These are phyloP conservation scores for Neopestalotiopsis rosae DNA, from an alignment of 2,329 filamentous ascomycete species.

Conservation along the genomic window DNA sequence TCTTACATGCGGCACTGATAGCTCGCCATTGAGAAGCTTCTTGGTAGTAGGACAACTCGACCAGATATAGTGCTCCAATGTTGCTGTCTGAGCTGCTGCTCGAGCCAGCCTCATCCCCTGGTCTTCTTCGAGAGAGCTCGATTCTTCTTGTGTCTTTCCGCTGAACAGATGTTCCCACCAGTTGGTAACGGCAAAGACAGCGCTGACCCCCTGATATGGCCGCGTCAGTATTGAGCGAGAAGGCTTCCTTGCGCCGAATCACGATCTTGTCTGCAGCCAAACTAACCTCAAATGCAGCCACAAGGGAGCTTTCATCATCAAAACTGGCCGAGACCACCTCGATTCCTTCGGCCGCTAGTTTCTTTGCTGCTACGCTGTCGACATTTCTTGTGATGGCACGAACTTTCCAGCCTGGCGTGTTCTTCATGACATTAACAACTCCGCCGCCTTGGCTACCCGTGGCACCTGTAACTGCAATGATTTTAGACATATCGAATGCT, in stretches of 20 bases:
- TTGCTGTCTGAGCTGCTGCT: slow-evolving; percentile 39
- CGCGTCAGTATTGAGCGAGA: neutral
- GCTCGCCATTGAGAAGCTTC: slow-evolving; percentile 33
- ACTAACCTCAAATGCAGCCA: slow-evolving; percentile 12
- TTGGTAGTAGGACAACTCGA: slow-evolving; percentile 44
- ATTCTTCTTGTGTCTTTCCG: slow-evolving; percentile 29
- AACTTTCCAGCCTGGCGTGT: slow-evolving; percentile 21
- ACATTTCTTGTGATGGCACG: slow-evolving; percentile 19
- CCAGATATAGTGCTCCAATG: slow-evolving; percentile 49
- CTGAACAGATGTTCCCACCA: slow-evolving; percentile 36
- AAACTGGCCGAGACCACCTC: slow-evolving; percentile 17
- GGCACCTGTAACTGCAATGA: slow-evolving; percentile 20
- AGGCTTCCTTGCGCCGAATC: too few species aligned
- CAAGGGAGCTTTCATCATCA: slow-evolving; percentile 20
- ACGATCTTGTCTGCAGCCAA: neutral
- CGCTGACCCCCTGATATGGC: slow-evolving; percentile 18
- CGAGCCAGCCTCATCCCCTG: slow-evolving; percentile 46
- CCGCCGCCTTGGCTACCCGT: slow-evolving; percentile 19
- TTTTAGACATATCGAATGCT: slow-evolving; percentile 8
- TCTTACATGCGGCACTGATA: slow-evolving; percentile 32
- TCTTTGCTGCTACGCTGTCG: slow-evolving; percentile 14
- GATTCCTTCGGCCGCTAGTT: slow-evolving; percentile 14
- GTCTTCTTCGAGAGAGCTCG: slow-evolving; percentile 40
- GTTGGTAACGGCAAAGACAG: slow-evolving; percentile 45
- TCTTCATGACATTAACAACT: slow-evolving; percentile 22